Base-by-base conservation (phyloP, 2,329 filamentous ascomycete species). In the Clathrospora elynae region DNA sequence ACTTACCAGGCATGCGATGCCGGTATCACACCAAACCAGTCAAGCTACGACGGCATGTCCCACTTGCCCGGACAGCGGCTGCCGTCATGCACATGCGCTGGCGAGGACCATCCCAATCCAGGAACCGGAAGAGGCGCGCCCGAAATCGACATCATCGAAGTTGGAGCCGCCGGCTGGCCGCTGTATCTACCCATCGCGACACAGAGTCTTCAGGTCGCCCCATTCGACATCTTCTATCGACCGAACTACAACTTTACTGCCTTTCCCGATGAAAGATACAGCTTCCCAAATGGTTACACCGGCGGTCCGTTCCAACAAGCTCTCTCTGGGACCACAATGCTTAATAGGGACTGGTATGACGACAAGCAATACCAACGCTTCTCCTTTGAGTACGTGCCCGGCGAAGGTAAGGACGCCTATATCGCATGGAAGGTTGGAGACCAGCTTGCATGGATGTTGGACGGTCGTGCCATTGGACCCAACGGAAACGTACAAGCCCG, bases 281-380 rank as follows among this genome's bases (percentile, higher is more conserved):
- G 75, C 11, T 67, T 66, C 9, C 72, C 78, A 43, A 82, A 82
- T 47, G 65, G 67, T 2, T 82, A 79, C 51, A 74, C 72, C 18
- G 79, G 79, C 12, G 78, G 78, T 1, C 76, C 77, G 2, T 81
- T 70, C 48, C 78, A 82, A 53, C 77, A 82, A 62, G 78, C 78
- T 20, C 71, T 82, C 9, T 79, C 75, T n/a, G 77, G 72, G 5
- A 77, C 77, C 8, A 78, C 78, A 1, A 73, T 75, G 35, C 66
- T 82, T 8, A 81, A 81, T 59, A 78, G 76, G 46, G 53, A 73
- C 7, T 82, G 79, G 79, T 82, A 77, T 42, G 77, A 81, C 43
- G 75, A 76, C 4, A 70, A 73, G 10, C 62, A 69, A 13, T 82
- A 80, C 53, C 79, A 82, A 53, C 78, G 74, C 35, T 82, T 78